phyloP scores from a whole-genome alignment of 805 yeast species.

The Hanseniaspora clermontiae region DNA sequence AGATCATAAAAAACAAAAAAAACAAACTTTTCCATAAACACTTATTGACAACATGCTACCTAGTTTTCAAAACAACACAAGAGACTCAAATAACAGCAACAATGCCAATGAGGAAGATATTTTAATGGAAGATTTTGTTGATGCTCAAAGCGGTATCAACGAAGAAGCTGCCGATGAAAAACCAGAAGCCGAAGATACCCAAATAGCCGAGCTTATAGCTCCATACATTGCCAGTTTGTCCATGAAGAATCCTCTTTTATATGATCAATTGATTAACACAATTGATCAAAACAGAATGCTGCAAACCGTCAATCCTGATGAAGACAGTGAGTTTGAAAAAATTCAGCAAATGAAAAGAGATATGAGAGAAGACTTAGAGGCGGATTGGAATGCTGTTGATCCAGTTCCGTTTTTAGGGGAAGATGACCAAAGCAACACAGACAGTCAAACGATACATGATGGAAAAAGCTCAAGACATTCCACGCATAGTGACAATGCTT shows the following conservation, averaged over 20 bases:
- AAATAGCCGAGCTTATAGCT: slow-evolving; percentile 3
- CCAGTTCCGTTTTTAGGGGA: slow-evolving; percentile 10
- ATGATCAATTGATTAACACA: slow-evolving; percentile 5
- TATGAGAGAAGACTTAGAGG: slow-evolving; percentile 12
- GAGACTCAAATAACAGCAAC: not conserved
- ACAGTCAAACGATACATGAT: not conserved
- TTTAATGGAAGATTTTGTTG: not conserved
- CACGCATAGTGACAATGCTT: not conserved
- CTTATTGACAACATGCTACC: not conserved
- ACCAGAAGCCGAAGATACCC: slow-evolving; percentile 6
- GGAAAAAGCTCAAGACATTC: not conserved
- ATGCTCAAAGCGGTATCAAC: not conserved
- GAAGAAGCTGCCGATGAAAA: not conserved
- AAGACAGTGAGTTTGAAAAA: slow-evolving; percentile 7
- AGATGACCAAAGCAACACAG: not conserved
- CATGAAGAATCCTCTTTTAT: slow-evolving; percentile 2
- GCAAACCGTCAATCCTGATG: slow-evolving; percentile 2
- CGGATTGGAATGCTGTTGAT: slow-evolving; percentile 11
- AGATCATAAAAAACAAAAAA: too few relatives aligned
- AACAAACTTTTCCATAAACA: not conserved
- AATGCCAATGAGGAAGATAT: not conserved
- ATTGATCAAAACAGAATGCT: slow-evolving; percentile 10
- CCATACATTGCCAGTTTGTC: slow-evolving; percentile 5
- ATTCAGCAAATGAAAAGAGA: slow-evolving; percentile 13
- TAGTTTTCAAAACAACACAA: not conserved